Evolutionary conservation across 805 yeast genomes (phyloP), one percentile per base, ranked within the genome.

Genomic region (Candida jianshihensis): DNA sequence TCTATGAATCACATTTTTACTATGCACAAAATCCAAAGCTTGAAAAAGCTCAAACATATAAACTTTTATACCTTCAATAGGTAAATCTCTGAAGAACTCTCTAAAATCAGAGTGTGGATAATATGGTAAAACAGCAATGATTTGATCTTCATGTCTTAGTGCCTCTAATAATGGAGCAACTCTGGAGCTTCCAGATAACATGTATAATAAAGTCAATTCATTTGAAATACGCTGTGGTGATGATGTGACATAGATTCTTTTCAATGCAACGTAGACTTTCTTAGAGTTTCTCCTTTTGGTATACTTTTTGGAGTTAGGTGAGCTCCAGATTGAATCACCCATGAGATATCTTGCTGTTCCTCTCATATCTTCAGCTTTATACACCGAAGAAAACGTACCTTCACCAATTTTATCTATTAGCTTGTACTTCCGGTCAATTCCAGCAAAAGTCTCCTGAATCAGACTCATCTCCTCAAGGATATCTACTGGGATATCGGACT

Each of bases 121-220:
- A 64, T 80, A 90, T 7, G 97, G 97, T 44, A 90, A 65, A 2
- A 92, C 89, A 2, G 96, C 96, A 32, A 90, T 69, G 12, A 92
- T 94, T 63, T 92, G 97, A 58, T 92, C 98, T 49, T 84, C 84
- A 51, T 73, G 71, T 42, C 98, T 68, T 37, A 87, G 58, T 0
- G 95, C 96, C 49, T 94, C 96, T 31, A 90, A 71, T 35, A 92
- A 63, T 1, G 97, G 96, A 1, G 96, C 95, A 21, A 92, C 87
- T 43, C 80, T 75, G 1, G 73, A 66, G 43, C 81, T 77, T 0
- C 85, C 85, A 7, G 80, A 69, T 34, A 86, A 59, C 42, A 70
- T 71, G 53, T 82, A 81, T 22, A 92, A 67, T 32, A 92, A 63
- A 44, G 81, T 81, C 44, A 92, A 70, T 58, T 92, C 99, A 56